Evolutionary conservation across 2,329 filamentous ascomycete species (phyloP), one percentile per base, ranked within the genome.

Genomic region (Paraphaeosphaeria minitans): DNA sequence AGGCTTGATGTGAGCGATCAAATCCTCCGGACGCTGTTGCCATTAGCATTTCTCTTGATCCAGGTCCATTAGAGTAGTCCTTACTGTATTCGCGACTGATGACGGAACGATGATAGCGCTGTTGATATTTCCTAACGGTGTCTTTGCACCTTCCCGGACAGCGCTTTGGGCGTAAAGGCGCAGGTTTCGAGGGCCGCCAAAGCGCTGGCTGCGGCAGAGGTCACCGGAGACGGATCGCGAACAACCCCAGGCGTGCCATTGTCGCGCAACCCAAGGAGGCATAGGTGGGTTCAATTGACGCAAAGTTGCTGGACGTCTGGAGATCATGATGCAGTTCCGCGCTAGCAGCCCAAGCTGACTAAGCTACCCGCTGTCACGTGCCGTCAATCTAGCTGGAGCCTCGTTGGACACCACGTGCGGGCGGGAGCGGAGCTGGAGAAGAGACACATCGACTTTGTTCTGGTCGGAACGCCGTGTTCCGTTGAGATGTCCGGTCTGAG

Each of bases 51-150:
- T 7, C 1, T 3, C 33, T 31, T 3, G 29, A 1, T 7, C 14
- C 16, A 14, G n/a, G n/a, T n/a, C 6, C 41, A 49, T 33, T n/a
- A n/a, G n/a, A 47, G 37, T 7, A 39, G 29, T 43, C 59, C 65
- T 58, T 49, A 75, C 73, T 37, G 64, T 60, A 31, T 59, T 55
- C 3, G 60, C 41, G n/a, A 71, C 52, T 16, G 67, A 69, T 13
- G 61, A 55, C 3, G 74, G 70, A 27, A 75, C 66, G 47, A 75
- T 60, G 42, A 71, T 70, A 49, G 65, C 69, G 42, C 71, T 68
- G 50, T 69, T 51, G 42, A 61, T 41, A 13, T 52, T 57, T 12
- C 43, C 37, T 13, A 58, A 22, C 9, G 47, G 53, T 42, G 19
- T 50, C 22, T 14, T 27, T 24, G 21, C 33, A 24, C 50, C 51